These are phyloP conservation scores for Barbarea vulgaris DNA, from an alignment of 345 rosid genomes.

Conservation along the genomic window DNA sequence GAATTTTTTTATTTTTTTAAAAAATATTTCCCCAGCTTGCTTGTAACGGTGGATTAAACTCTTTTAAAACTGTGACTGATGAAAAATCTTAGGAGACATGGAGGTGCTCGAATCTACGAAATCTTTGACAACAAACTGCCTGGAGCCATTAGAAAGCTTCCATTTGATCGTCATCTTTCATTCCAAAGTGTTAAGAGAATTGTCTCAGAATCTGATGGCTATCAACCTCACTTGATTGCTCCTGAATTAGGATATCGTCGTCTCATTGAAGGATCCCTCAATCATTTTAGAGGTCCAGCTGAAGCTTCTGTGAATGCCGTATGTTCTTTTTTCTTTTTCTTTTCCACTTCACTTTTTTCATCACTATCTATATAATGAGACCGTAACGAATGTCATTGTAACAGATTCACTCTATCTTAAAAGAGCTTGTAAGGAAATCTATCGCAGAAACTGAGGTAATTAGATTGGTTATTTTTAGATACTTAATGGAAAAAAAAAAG, in stretches of 20 bases:
- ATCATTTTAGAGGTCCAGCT: slow-evolving; percentile 79
- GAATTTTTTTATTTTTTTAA: not conserved
- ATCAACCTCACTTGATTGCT: slow-evolving; percentile 85
- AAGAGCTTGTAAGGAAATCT: slow-evolving; percentile 77
- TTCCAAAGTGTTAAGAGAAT: slow-evolving; percentile 70
- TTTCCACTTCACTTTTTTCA: not conserved
- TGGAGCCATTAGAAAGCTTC: slow-evolving; percentile 75
- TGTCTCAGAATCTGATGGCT: slow-evolving; percentile 83
- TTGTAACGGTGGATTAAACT: not conserved
- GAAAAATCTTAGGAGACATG: slow-evolving; percentile 57
- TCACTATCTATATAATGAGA: not conserved
- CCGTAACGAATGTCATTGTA: slow-evolving; percentile 9
- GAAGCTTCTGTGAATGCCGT: slow-evolving; percentile 91
- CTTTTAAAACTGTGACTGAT: slow-evolving; percentile 3
- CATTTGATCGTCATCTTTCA: slow-evolving; percentile 79
- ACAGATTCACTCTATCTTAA: slow-evolving; percentile 72
- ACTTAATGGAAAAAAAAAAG: not conserved
- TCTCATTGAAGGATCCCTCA: slow-evolving; percentile 63
- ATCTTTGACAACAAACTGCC: slow-evolving; percentile 83
- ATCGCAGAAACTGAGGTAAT: slow-evolving; percentile 70
- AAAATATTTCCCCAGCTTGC: not conserved
- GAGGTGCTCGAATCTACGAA: slow-evolving; percentile 76
- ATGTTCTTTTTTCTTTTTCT: slow-evolving; percentile 40
- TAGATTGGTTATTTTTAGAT: slow-evolving; percentile 18
- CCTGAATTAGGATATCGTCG: slow-evolving; percentile 84